Base-by-base conservation (phyloP, 2,329 filamentous ascomycete genomes). In the Fusarium sp. region DNA sequence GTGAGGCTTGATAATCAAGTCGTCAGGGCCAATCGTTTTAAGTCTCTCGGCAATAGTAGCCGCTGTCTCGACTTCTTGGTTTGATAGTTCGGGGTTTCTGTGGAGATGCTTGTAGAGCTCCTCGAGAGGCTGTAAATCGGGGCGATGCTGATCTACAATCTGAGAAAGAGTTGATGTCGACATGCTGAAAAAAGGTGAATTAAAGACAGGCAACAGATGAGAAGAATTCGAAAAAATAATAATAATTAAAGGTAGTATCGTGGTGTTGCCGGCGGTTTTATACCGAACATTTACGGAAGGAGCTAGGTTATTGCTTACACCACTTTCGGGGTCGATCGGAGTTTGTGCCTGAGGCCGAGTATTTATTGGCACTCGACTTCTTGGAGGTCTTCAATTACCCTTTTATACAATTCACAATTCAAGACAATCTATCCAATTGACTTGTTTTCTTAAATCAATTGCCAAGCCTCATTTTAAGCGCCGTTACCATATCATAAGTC, bases 11-110 rank as follows among this genome's bases (percentile, higher is more conserved):
- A 66, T 84, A 84, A 50, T 3, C 0, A 65, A 26, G 31, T 65
- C 62, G 0, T 49, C 6, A 0, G 62, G 61, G 0, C 62, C 54
- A 10, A n/a, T 54, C 0, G 10, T 4, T 0, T 18, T 12, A 0
- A 89, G 80, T 44, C 83, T 76, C 4, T 75, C 67, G 3, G 81
- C 80, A 41, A 87, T 80, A 0, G 76, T 83, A 18, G 80, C 73
- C 0, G 87, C 84, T 0, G 87, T 89, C 40, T 82, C 75, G 18
- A 79, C 73, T 72, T 90, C 88, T 73, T 85, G 86, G 3, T 82
- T 80, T 0, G 87, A 89, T 30, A 90, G 83, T 53, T 89, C 88
- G 0, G 88, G 88, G 67, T 89, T 77, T 13, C 80, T 75, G 72
- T 90, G 88, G 55, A 89, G 83, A 71, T 88, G 76, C 67, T 84